Base-by-base conservation (phyloP, 495 filamentous ascomycete genomes). In the Trichoderma reesei region DNA sequence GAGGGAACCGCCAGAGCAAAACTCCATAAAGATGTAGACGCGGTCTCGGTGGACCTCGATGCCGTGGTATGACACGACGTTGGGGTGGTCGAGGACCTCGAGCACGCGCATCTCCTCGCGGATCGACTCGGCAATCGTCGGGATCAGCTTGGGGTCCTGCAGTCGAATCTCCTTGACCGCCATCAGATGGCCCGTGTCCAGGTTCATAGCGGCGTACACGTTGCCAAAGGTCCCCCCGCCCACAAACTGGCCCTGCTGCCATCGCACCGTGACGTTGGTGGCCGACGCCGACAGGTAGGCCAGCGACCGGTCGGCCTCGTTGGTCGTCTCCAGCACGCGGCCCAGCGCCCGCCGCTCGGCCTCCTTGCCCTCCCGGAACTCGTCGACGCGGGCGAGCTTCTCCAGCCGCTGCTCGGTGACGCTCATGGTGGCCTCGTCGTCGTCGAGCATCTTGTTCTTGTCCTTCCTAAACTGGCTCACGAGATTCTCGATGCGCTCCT, bases 21-120 rank as follows among this genome's bases (percentile, higher is more conserved):
- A 97, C 74, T 98, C 94, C 94, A 98, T 98, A 76, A 98, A 98
- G 68, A 98, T 95, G 75, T 98, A 98, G 6, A 98, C 95, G 70
- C 96, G 96, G 79, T 98, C 94, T 44, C 94, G 85, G 74, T 98
- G 94, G 3, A 97, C 94, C 73, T 98, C 94, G 70, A 98, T 97
- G 60, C 94, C 94, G 70, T 93, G 92, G 75, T 98, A 98, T 7
- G 90, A 91, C 6, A 98, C 94, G 54, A 98, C 92, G 71, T 98
- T 98, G 8, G 95, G 95, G 71, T 98, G 94, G 70, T 97, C 91
- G 33, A 98, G 81, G 0, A 96, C 86, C 75, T 97, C 92, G 14
- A 98, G 80, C 20, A 98, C 94, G 56, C 87, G 87, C 92, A 98
- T 97, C 73, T 98, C 94, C 71, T 98, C 94, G 41, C 90, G 86